Percentiles rank a stretch among this genome's conserved stretches.
Evolutionary conservation across 1,284 basidiomycete genomes (phyloP).

Genomic region (Puccinia coronata): DNA sequence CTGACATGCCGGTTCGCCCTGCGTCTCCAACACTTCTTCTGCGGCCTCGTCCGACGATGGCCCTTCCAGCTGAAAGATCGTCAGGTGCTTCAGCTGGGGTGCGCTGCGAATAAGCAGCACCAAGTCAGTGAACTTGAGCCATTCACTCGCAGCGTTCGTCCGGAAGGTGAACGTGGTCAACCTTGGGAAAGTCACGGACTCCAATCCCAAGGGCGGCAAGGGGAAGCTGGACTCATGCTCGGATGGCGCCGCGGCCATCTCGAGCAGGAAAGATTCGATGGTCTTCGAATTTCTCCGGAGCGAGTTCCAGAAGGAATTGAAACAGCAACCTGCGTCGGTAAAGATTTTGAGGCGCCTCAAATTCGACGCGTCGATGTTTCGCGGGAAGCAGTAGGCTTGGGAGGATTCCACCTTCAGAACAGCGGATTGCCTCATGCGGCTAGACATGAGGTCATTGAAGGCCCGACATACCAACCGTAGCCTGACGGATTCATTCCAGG

Average conservation of each 20-base stretch:
- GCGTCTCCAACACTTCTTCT: not conserved
- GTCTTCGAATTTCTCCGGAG: not conserved
- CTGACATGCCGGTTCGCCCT: not conserved
- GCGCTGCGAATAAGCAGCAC: not conserved
- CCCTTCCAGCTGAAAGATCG: constrained; percentile 13
- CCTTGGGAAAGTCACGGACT: not conserved
- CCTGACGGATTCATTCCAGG: constrained; percentile 5
- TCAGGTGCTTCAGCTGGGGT: not conserved
- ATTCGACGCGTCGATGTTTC: no score
- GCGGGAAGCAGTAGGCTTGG: not conserved
- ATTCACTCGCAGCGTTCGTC: not conserved
- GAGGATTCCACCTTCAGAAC: not conserved
- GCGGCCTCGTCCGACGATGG: not conserved
- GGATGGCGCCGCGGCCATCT: not conserved
- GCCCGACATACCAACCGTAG: not conserved
- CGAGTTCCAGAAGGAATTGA: not conserved
- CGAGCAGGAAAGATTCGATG: not conserved
- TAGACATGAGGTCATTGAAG: not conserved
- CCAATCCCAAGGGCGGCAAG: not conserved
- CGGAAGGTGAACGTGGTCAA: constrained; percentile 1
- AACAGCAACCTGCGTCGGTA: not conserved
- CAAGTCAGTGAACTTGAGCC: not conserved
- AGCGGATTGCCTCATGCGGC: not conserved
- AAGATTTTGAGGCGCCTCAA: not conserved
- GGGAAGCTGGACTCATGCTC: not conserved